Conservation (phyloP, 164 flowering plant species). For the Magnolia officinalis region DNA sequence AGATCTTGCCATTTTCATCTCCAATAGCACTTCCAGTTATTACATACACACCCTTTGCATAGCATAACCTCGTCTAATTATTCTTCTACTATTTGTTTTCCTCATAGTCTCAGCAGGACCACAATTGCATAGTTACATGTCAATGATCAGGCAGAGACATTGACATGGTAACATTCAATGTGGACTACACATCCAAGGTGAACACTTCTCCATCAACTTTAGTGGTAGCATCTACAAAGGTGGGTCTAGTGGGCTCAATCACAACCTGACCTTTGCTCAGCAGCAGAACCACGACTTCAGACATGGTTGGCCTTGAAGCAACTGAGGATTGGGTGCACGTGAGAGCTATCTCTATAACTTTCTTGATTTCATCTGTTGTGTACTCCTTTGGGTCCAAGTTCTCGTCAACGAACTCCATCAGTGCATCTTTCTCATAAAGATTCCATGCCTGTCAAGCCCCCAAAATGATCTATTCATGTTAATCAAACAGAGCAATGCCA, state of each 20-base stretch:
- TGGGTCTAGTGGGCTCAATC: conserved; percentile 19
- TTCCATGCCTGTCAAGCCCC: conserved; percentile 26
- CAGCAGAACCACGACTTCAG: conserved; percentile 38
- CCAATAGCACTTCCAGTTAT: not conserved
- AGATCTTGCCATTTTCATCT: not conserved
- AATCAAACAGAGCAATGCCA: too few species aligned
- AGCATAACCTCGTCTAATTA: not conserved
- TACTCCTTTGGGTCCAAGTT: conserved; percentile 30
- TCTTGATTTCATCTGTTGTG: conserved; percentile 26
- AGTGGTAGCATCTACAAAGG: conserved; percentile 23
- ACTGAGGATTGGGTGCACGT: conserved; percentile 41
- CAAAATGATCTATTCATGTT: too few species aligned
- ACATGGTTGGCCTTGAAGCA: conserved; percentile 42
- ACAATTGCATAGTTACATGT: not conserved
- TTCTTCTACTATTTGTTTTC: not conserved
- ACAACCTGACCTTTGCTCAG: conserved; percentile 16
- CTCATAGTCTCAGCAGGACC: not conserved
- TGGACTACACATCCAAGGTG: conserved; percentile 15
- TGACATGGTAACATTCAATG: conserved; percentile 24
- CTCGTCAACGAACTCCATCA: conserved; percentile 36
- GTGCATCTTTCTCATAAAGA: conserved; percentile 31
- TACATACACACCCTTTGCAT: not conserved
- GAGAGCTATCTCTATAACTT: conserved; percentile 36
- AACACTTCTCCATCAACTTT: conserved; percentile 13
- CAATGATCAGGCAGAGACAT: not conserved